A percentile compares a stretch with the other conserved stretches of the same genome.
phyloP scores from a whole-genome alignment of 257 asterid species.

The Ajuga chamaepitys region DNA sequence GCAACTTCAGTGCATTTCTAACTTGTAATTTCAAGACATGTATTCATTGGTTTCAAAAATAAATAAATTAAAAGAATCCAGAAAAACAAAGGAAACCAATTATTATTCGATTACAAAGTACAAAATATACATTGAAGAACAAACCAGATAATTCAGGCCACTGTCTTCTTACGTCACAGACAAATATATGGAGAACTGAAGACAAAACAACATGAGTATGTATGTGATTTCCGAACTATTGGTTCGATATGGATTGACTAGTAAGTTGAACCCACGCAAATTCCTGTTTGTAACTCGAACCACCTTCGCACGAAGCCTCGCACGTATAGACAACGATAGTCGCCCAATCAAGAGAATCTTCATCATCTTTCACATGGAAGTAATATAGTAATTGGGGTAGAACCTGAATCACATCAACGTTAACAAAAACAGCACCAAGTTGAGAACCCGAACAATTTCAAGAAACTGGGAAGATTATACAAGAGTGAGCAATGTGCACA shows the following conservation, averaged over 20 bases:
- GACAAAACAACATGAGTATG: neutral
- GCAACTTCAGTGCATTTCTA: neutral
- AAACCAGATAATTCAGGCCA: neutral
- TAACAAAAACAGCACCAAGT: too few relatives aligned
- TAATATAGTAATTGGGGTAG: conserved; percentile 80
- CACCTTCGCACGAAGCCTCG: conserved; percentile 59
- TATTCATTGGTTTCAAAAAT: too few relatives aligned
- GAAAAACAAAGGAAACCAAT: too few relatives aligned
- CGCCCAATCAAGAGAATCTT: conserved; percentile 86
- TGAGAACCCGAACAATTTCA: neutral
- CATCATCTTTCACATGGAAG: conserved; percentile 65
- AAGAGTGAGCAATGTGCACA: too few relatives aligned
- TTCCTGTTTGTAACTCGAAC: conserved; percentile 63
- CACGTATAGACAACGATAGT: conserved; percentile 76
- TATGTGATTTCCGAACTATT: neutral
- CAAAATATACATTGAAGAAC: neutral
- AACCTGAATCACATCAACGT: conserved; percentile 43
- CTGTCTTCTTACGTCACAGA: conserved; percentile 2
- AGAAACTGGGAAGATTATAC: neutral
- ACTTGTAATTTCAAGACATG: neutral
- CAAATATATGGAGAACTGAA: neutral
- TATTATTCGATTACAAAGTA: neutral
- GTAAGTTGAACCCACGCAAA: conserved; percentile 82
- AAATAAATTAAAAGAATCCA: too few relatives aligned
- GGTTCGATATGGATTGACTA: conserved; percentile 36